Evolutionary conservation across 495 filamentous ascomycete species (phyloP).

Genomic region (Aspergillus heteromorphus): DNA sequence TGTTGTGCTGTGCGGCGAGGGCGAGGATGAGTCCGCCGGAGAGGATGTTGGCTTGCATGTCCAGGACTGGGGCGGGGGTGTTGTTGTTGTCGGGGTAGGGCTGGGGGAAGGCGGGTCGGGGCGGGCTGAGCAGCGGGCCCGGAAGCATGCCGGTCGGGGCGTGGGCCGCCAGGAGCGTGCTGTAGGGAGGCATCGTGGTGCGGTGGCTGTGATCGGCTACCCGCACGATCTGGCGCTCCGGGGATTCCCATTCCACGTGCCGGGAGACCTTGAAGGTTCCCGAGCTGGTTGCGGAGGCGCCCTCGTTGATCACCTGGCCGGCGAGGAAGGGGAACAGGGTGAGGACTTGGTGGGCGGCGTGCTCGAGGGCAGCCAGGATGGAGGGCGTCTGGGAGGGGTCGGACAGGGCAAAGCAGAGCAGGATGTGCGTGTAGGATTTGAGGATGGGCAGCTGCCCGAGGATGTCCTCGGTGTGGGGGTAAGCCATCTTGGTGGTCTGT

Average conservation of each 20-base stretch:
- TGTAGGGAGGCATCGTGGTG: conserved; percentile 15
- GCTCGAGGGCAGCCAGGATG: conserved; percentile 15
- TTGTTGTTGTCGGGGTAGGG: conserved; percentile 15
- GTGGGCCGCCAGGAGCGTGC: conserved; percentile 14
- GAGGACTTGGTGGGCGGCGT: conserved; percentile 21
- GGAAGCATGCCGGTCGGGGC: conserved; percentile 28
- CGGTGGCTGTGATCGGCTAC: conserved; percentile 20
- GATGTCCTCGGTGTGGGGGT: conserved; percentile 22
- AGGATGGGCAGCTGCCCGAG: conserved; percentile 37
- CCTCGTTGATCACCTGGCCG: conserved; percentile 24
- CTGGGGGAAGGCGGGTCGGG: conserved; percentile 26
- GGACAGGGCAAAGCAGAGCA: conserved; percentile 22
- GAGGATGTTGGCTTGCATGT: conserved; percentile 32
- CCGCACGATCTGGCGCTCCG: conserved; percentile 12
- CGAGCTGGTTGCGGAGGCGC: conserved; percentile 14
- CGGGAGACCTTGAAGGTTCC: conserved; percentile 23
- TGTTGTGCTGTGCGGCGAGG: conserved; percentile 37
- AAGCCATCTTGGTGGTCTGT: neutral
- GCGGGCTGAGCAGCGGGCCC: conserved; percentile 14
- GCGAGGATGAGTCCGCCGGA: conserved; percentile 27
- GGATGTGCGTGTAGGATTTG: conserved; percentile 34
- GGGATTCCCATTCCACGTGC: conserved; percentile 2
- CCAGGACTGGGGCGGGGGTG: conserved; percentile 26
- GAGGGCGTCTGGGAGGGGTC: conserved; percentile 12
- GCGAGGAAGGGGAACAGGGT: conserved; percentile 28